These are phyloP conservation scores for Nemania sp. DNA, from an alignment of 2,329 filamentous ascomycete genomes.

Conservation along the genomic window DNA sequence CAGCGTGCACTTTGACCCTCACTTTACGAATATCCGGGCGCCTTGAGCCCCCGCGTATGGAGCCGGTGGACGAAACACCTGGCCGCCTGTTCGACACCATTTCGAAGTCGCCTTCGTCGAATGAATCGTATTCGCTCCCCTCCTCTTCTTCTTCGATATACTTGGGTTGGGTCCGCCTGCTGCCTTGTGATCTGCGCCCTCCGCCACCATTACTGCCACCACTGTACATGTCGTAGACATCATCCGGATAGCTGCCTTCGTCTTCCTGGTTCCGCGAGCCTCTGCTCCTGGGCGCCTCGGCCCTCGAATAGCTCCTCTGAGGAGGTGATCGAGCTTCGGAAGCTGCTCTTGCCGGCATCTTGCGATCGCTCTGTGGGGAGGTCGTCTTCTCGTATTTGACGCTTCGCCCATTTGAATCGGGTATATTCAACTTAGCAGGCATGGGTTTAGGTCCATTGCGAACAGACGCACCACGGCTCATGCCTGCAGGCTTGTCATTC, in stretches of 20 bases:
- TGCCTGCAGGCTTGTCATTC: slow-evolving; percentile 63
- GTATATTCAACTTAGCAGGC: slow-evolving; percentile 66
- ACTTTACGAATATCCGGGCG: slow-evolving; percentile 74
- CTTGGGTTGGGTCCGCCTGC: slow-evolving; percentile 53
- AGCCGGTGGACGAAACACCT: slow-evolving; percentile 51
- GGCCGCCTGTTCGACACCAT: slow-evolving; percentile 64
- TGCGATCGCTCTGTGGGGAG: slow-evolving; percentile 48
- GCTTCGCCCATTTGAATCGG: slow-evolving; percentile 52
- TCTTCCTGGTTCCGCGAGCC: slow-evolving; percentile 58
- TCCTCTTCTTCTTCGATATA: slow-evolving; percentile 82
- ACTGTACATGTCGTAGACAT: slow-evolving; percentile 68
- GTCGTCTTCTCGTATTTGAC: slow-evolving; percentile 58
- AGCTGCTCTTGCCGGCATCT: slow-evolving; percentile 42
- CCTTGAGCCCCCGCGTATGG: slow-evolving; percentile 58
- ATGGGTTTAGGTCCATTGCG: slow-evolving; percentile 63
- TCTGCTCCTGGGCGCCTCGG: slow-evolving; percentile 40
- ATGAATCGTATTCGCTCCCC: slow-evolving; percentile 71
- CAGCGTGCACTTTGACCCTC: slow-evolving; percentile 87
- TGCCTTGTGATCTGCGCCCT: slow-evolving; percentile 44
- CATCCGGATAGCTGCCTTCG: slow-evolving; percentile 63
- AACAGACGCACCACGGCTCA: slow-evolving; percentile 62
- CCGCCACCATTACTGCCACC: slow-evolving; percentile 46
- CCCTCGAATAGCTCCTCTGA: slow-evolving; percentile 48
- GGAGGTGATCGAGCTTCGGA: slow-evolving; percentile 53
- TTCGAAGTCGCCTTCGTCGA: slow-evolving; percentile 80